phyloP scores from a whole-genome alignment of 2,329 filamentous ascomycete species.

The Pseudogymnoascus sp. region DNA sequence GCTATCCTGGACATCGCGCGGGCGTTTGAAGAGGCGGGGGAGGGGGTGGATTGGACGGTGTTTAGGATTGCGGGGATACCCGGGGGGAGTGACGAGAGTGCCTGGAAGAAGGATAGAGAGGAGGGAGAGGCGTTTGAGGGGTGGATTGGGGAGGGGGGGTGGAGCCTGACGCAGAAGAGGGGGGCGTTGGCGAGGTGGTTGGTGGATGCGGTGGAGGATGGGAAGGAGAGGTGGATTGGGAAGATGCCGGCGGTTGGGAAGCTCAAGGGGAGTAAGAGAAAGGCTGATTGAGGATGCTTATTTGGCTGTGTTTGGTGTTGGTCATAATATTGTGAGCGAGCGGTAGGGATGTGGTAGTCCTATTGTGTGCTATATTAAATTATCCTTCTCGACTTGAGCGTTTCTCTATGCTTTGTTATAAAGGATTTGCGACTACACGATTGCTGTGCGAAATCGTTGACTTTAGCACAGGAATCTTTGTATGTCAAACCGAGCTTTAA shows the following conservation, averaged over 20 bases:
- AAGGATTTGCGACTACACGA: background rate
- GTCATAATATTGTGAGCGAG: background rate
- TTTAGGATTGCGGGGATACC: conserved; percentile 20
- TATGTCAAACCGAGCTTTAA: background rate
- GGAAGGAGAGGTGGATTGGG: conserved; percentile 17
- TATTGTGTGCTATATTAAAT: too few species aligned
- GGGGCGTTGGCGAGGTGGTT: conserved; percentile 22
- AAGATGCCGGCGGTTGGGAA: conserved; percentile 16
- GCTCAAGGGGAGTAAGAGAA: conserved; percentile 22
- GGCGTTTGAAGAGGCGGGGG: conserved; percentile 19
- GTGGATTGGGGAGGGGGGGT: conserved; percentile 20
- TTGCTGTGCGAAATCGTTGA: background rate
- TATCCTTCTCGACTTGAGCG: background rate
- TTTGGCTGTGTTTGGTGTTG: background rate
- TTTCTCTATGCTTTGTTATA: background rate
- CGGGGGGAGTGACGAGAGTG: background rate
- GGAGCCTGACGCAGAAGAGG: conserved; percentile 19
- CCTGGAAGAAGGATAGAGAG: conserved; percentile 16
- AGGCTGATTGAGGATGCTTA: conserved; percentile 15
- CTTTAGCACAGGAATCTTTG: background rate
- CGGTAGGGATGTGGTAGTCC: too few species aligned
- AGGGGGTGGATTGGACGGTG: conserved; percentile 21
- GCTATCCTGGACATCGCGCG: conserved; percentile 19
- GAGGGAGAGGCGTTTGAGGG: conserved; percentile 16
- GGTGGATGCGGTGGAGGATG: conserved; percentile 19